A percentile compares a stretch with the other conserved stretches of the same genome.
These are phyloP conservation scores for Chaetomiaceae sp. DNA, from an alignment of 2,329 filamentous ascomycete genomes.

Conservation along the genomic window DNA sequence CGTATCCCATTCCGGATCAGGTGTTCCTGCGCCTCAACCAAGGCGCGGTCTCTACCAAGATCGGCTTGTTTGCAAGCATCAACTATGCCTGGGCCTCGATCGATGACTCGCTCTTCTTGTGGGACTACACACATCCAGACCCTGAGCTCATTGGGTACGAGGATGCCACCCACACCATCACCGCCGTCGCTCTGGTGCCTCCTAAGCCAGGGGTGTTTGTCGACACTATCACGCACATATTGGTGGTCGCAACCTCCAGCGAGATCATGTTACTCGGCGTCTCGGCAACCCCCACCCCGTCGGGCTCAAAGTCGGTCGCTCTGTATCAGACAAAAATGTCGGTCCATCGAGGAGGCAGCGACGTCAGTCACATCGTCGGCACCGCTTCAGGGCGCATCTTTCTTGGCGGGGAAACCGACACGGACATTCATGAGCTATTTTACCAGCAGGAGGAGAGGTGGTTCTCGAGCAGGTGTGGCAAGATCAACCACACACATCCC, in stretches of 20 bases:
- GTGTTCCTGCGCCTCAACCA: slow-evolving; percentile 91
- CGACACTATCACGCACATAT: slow-evolving; percentile 74
- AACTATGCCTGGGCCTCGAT: slow-evolving; percentile 95
- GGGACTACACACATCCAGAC: slow-evolving; percentile 94
- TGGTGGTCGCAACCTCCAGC: slow-evolving; percentile 80
- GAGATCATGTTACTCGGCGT: slow-evolving; percentile 88
- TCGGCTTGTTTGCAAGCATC: slow-evolving; percentile 92
- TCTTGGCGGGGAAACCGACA: slow-evolving; percentile 74
- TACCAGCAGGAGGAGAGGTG: slow-evolving; percentile 97
- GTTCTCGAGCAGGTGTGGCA: slow-evolving; percentile 85
- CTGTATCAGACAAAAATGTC: slow-evolving; percentile 89
- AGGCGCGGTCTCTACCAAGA: slow-evolving; percentile 80
- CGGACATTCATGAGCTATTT: slow-evolving; percentile 87
- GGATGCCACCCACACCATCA: slow-evolving; percentile 82
- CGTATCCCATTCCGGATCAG: slow-evolving; percentile 84
- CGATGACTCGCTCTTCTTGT: slow-evolving; percentile 92
- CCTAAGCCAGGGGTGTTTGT: slow-evolving; percentile 88
- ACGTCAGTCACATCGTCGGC: slow-evolving; percentile 73
- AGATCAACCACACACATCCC: slow-evolving; percentile 79
- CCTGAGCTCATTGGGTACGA: slow-evolving; percentile 90
- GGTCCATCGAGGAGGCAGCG: slow-evolving; percentile 68
- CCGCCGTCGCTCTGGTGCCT: slow-evolving; percentile 80
- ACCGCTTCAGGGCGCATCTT: slow-evolving; percentile 89
- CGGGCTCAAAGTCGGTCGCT: slow-evolving; percentile 67
- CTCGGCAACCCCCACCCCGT: slow-evolving; percentile 60